A percentile compares a stretch with the other conserved stretches of the same genome.
Evolutionary conservation across 2,329 filamentous ascomycete genomes (phyloP).

Genomic region (Penicillium hesseltinei): DNA sequence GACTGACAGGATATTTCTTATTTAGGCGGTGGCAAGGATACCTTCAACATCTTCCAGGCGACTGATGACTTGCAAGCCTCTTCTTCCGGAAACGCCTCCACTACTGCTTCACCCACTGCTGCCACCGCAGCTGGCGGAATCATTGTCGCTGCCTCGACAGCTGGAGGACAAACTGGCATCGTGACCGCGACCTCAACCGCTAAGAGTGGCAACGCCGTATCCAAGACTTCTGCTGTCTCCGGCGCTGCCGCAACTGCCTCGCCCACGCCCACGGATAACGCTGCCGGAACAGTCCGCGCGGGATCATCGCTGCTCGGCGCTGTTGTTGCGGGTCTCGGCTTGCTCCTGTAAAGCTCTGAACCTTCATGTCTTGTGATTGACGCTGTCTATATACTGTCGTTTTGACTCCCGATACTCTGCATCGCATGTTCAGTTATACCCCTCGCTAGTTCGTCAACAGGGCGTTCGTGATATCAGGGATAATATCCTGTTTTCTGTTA

Average conservation of each 20-base stretch:
- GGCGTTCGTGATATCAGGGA: not conserved
- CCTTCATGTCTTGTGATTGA: not conserved
- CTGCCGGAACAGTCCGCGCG: constrained; percentile 17
- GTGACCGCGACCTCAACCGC: constrained; percentile 21
- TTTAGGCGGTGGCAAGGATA: constrained; percentile 19
- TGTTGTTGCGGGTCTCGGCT: constrained; percentile 17
- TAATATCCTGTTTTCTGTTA: not conserved
- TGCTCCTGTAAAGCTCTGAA: constrained; percentile 15
- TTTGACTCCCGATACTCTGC: not conserved
- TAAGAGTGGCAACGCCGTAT: constrained; percentile 7
- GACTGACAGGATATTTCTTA: not conserved
- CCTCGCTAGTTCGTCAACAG: not conserved
- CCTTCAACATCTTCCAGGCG: constrained; percentile 19
- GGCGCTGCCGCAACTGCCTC: constrained; percentile 7
- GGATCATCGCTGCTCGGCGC: constrained; percentile 20
- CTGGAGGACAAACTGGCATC: constrained; percentile 15
- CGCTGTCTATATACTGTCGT: not conserved
- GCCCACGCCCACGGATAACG: constrained; percentile 16
- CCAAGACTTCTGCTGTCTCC: constrained; percentile 3
- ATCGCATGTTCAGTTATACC: constrained; percentile 2
- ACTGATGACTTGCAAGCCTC: constrained; percentile 4
- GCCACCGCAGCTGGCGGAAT: constrained; percentile 22
- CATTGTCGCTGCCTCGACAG: constrained; percentile 21
- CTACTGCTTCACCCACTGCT: constrained; percentile 3
- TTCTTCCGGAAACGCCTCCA: constrained; percentile 1